phyloP scores from a whole-genome alignment of 768 basidiomycete species.

The Collybiopsis luxurians region DNA sequence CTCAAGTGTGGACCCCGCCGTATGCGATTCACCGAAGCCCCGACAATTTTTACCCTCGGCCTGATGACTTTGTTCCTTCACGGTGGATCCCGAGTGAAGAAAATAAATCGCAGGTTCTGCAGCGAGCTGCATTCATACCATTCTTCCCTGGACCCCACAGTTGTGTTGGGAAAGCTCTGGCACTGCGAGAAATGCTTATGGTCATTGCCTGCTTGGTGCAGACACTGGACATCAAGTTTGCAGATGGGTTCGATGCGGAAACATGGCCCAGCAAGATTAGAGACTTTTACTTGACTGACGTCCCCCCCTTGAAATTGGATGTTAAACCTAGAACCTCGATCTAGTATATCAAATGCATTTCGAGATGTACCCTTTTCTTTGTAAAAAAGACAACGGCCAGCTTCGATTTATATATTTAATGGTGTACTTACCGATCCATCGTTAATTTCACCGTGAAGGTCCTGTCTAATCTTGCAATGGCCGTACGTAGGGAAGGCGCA shows the following conservation, averaged over 20 bases:
- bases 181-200: conserved; percentile 38
- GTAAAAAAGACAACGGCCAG: no score
- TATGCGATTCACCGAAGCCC: conserved; percentile 34
- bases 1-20: conserved; percentile 26
- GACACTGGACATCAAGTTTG: conserved; percentile 32
- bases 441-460: no score
- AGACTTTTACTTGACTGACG: no score
- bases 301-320: no score
- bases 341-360: no score
- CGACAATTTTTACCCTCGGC: conserved; percentile 34
- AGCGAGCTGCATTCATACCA: conserved; percentile 30
- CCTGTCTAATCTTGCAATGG: no score
- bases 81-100: conserved; percentile 29
- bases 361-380: no score
- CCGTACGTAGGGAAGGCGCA: no score
- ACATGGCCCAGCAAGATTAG: neutral
- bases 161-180: conserved; percentile 36
- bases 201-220: conserved; percentile 32
- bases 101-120: neutral
- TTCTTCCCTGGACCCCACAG: conserved; percentile 38
- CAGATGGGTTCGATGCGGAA: conserved; percentile 7
- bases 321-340: no score
- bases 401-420: no score
- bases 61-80: conserved; percentile 37
- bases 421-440: no score